These are phyloP conservation scores for Dendrobium catenatum DNA, from an alignment of 106 monocot species.

Conservation along the genomic window DNA sequence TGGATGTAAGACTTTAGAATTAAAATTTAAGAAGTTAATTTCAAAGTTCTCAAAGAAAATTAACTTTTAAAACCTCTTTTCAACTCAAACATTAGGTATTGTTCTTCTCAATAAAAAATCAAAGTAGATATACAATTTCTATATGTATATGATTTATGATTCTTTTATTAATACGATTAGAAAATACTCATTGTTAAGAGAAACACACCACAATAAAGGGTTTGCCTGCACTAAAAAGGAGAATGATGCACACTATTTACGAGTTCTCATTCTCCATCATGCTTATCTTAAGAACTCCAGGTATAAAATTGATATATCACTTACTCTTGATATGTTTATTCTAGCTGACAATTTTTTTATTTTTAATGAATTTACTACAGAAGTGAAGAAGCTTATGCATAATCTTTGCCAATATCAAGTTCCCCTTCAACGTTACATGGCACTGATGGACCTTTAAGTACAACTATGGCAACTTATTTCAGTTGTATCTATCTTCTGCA, in stretches of 20 bases:
- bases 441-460: slow-evolving; percentile 89
- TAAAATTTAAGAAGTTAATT: too few relatives aligned
- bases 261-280: slow-evolving; percentile 66
- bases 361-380: neutral
- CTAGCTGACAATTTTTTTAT: neutral
- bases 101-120: neutral
- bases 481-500: neutral
- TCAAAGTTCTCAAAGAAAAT: too few relatives aligned
- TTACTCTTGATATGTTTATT: neutral
- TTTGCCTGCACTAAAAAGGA: slow-evolving; percentile 77
- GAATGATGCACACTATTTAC: slow-evolving; percentile 74
- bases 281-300: slow-evolving; percentile 54
- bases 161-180: slow-evolving; percentile 10
- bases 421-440: slow-evolving; percentile 72
- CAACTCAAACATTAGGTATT: too few relatives aligned
- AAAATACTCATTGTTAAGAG: slow-evolving; percentile 68
- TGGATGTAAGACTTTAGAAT: too few relatives aligned
- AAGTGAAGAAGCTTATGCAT: slow-evolving; percentile 80
- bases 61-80: too few relatives aligned
- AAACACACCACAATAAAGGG: slow-evolving; percentile 86
- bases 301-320: slow-evolving; percentile 16
- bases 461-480: neutral
- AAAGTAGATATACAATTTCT: neutral
- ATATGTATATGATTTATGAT: neutral
- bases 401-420: slow-evolving; percentile 64